These are phyloP conservation scores for Phalaenopsis aphrodite DNA, from an alignment of 106 monocot genomes.

Conservation along the genomic window DNA sequence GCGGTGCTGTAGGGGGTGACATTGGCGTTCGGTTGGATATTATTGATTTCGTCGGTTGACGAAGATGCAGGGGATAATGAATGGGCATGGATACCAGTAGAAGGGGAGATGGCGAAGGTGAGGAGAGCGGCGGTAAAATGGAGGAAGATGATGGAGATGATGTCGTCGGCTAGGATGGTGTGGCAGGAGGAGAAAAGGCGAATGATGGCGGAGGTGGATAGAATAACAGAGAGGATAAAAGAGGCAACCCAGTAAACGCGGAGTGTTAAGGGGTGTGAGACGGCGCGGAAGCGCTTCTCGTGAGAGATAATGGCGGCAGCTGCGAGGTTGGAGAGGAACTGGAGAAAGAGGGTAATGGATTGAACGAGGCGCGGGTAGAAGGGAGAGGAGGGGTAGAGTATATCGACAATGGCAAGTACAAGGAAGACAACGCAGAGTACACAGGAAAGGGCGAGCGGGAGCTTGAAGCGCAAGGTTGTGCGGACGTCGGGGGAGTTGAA, in stretches of 20 bases:
- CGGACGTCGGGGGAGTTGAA: conserved; percentile 4
- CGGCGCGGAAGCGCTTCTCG: conserved; percentile 48
- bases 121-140: conserved; percentile 34
- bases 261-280: conserved; percentile 41
- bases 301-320: conserved; percentile 43
- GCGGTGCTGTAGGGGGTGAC: conserved; percentile 52
- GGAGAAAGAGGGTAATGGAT: conserved; percentile 24
- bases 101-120: conserved; percentile 29
- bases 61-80: not conserved
- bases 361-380: not conserved
- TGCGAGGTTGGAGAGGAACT: conserved; percentile 31
- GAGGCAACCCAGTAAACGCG: conserved; percentile 50
- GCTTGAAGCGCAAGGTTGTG: conserved; percentile 12
- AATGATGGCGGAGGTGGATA: conserved; percentile 33
- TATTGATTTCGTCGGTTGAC: not conserved
- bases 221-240: conserved; percentile 31
- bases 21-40: not conserved
- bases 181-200: conserved; percentile 24
- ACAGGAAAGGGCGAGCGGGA: conserved; percentile 27
- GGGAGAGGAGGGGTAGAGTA: not conserved
- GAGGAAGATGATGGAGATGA: conserved; percentile 32
- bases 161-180: conserved; percentile 38
- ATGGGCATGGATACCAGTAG: conserved; percentile 37
- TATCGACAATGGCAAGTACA: not conserved
- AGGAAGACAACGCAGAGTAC: conserved; percentile 18